Conservation (phyloP, 805 yeast genomes). For the Candida oleophila region DNA sequence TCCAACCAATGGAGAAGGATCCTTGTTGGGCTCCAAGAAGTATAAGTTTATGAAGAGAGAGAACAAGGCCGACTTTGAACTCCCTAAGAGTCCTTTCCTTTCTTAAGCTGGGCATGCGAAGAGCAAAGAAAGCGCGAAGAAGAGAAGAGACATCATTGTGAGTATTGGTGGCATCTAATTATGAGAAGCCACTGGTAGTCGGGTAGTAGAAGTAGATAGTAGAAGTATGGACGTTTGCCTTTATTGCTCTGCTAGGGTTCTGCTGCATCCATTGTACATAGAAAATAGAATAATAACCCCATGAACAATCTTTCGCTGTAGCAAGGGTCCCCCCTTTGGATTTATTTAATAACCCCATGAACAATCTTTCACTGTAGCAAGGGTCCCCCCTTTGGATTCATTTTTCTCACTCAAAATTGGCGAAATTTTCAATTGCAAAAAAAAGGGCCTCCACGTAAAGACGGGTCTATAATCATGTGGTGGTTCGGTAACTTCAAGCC, state of each 20-base stretch:
- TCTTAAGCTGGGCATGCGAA: background rate
- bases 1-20: constrained; percentile 11
- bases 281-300: background rate
- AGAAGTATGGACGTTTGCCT: too few species aligned
- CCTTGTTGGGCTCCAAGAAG: constrained; percentile 31
- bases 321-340: too few species aligned
- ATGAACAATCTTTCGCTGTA: background rate
- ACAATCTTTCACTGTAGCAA: background rate
- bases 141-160: too few species aligned
- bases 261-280: too few species aligned
- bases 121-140: background rate
- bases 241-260: too few species aligned
- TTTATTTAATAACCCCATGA: background rate
- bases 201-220: too few species aligned
- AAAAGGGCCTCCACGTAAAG: background rate
- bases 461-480: background rate
- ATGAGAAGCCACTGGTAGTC: too few species aligned
- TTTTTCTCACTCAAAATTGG: background rate
- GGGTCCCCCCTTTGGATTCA: too few species aligned
- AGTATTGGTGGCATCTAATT: too few species aligned
- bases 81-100: constrained; percentile 35
- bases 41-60: constrained; percentile 29
- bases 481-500: constrained; percentile 23
- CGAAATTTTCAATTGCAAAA: too few species aligned
- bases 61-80: constrained; percentile 12